Percentiles rank a stretch among this genome's conserved stretches.
Evolutionary conservation across 2,329 filamentous ascomycete genomes (phyloP).

Genomic region (Penicillium vulpinum): DNA sequence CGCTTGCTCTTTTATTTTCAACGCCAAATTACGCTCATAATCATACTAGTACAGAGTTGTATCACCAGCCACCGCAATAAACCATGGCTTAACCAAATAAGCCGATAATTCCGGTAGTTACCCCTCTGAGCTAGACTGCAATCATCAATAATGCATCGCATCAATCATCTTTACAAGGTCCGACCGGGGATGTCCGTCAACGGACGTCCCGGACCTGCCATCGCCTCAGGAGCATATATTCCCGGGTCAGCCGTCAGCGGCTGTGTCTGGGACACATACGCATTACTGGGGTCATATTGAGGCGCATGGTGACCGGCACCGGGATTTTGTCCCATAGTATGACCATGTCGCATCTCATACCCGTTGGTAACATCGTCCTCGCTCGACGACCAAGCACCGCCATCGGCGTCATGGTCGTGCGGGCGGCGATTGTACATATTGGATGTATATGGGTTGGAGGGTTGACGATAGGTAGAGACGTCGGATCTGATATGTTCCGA

Average conservation of each 20-base stretch:
- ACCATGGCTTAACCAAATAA: background rate
- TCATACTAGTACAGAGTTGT: conserved; percentile 6
- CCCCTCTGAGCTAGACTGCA: background rate
- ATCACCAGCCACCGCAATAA: conserved; percentile 4
- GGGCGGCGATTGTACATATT: conserved; percentile 28
- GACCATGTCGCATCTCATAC: conserved; percentile 41
- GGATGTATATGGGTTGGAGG: conserved; percentile 28
- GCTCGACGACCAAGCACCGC: conserved; percentile 37
- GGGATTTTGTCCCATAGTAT: conserved; percentile 27
- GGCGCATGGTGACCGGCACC: conserved; percentile 16
- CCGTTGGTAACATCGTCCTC: conserved; percentile 37
- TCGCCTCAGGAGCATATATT: conserved; percentile 4
- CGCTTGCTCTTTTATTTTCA: background rate
- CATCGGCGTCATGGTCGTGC: conserved; percentile 32
- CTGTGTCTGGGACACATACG: conserved; percentile 30
- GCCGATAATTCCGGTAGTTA: background rate
- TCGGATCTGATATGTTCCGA: conserved; percentile 3
- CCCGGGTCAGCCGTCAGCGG: conserved; percentile 6
- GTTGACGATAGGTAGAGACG: conserved; percentile 20
- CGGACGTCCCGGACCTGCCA: conserved; percentile 15
- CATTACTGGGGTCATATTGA: conserved; percentile 29
- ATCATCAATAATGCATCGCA: conserved; percentile 4
- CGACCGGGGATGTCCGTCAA: conserved; percentile 22
- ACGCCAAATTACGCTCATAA: conserved; percentile 6
- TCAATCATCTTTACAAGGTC: conserved; percentile 14